Evolutionary conservation across 192 early-diverging fungal species (phyloP).

Genomic region (Coemansia guatemalensis): DNA sequence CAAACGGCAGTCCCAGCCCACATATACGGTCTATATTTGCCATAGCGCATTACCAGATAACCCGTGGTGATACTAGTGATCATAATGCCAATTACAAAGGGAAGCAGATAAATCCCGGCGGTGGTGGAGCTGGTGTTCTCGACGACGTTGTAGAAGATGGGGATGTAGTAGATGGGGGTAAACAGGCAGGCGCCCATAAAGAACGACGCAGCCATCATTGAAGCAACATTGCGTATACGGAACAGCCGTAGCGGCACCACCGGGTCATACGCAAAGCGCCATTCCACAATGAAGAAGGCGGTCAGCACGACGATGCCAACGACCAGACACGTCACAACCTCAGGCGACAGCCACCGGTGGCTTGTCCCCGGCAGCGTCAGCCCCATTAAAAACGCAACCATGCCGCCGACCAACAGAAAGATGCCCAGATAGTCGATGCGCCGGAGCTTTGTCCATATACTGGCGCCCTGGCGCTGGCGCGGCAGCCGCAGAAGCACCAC

Average conservation of each 20-base stretch:
- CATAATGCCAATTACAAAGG: slow-evolving; percentile 59
- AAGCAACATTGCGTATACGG: slow-evolving; percentile 55
- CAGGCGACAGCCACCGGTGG: slow-evolving; percentile 64
- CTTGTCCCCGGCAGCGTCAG: slow-evolving; percentile 70
- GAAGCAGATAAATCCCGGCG: slow-evolving; percentile 58
- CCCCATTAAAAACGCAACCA: slow-evolving; percentile 64
- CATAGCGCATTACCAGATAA: slow-evolving; percentile 59
- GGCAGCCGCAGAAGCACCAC: slow-evolving; percentile 45
- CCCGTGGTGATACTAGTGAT: slow-evolving; percentile 68
- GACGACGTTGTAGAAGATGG: slow-evolving; percentile 66
- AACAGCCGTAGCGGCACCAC: slow-evolving; percentile 70
- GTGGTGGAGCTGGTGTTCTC: slow-evolving; percentile 60
- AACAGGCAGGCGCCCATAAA: slow-evolving; percentile 64
- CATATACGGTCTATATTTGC: slow-evolving; percentile 68
- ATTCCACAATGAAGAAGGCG: slow-evolving; percentile 55
- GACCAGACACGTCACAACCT: slow-evolving; percentile 60
- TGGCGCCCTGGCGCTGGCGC: slow-evolving; percentile 4
- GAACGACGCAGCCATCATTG: slow-evolving; percentile 58
- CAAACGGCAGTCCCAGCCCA: slow-evolving; percentile 68
- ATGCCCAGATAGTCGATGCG: slow-evolving; percentile 72
- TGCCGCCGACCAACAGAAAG: slow-evolving; percentile 57
- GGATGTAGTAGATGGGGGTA: slow-evolving; percentile 64
- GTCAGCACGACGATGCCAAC: slow-evolving; percentile 54
- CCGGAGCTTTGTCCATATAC: slow-evolving; percentile 51
- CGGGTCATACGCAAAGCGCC: slow-evolving; percentile 59